A percentile compares a stretch with the other conserved stretches of the same genome.
These are phyloP conservation scores for Vanderwaltozyma polyspora DNA, from an alignment of 805 yeast species.

Conservation along the genomic window DNA sequence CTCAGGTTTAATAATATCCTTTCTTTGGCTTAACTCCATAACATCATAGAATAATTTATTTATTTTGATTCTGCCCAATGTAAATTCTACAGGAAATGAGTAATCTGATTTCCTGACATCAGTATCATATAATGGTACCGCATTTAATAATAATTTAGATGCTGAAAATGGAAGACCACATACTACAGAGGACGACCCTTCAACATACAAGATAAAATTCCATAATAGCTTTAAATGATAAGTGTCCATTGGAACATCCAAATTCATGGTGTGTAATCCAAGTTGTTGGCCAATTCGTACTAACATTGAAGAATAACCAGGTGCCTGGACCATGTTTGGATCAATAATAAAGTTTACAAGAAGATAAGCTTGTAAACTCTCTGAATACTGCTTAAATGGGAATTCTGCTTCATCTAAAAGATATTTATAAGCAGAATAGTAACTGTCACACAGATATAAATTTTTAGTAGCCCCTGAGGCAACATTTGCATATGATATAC, in stretches of 20 bases:
- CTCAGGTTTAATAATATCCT: conserved; percentile 1
- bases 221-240: conserved; percentile 7
- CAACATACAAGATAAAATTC: conserved; percentile 19
- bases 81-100: conserved; percentile 10
- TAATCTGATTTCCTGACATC: background rate
- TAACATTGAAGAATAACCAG: conserved; percentile 18
- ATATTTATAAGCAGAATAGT: conserved; percentile 13
- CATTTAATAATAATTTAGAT: conserved; percentile 6
- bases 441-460: conserved; percentile 14
- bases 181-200: conserved; percentile 25
- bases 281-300: conserved; percentile 21
- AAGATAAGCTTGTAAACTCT: conserved; percentile 15
- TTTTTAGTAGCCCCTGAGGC: conserved; percentile 18
- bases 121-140: conserved; percentile 6
- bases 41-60: conserved; percentile 13
- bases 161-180: conserved; percentile 19
- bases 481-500: conserved; percentile 16
- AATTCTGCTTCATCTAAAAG: conserved; percentile 12
- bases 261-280: conserved; percentile 11
- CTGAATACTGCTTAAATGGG: conserved; percentile 14
- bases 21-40: conserved; percentile 11
- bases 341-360: conserved; percentile 19
- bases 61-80: conserved; percentile 18
- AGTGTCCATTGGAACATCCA: background rate
- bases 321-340: conserved; percentile 22